A percentile compares a stretch with the other conserved stretches of the same genome.
Evolutionary conservation across 2,329 filamentous ascomycete genomes (phyloP).

Genomic region (Trichoderma sp.): DNA sequence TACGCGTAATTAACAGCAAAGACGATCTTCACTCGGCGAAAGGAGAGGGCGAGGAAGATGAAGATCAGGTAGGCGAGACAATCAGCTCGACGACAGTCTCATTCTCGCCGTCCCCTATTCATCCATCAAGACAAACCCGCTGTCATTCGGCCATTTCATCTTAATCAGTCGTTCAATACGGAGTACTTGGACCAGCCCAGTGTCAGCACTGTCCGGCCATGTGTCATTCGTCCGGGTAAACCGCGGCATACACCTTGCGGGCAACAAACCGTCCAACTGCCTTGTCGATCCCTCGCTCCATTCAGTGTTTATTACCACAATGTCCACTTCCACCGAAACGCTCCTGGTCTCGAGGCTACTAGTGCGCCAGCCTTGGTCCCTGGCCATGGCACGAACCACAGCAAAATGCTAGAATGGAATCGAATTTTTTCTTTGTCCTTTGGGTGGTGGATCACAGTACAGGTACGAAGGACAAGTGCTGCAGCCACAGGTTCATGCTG

Average conservation of each 20-base stretch:
- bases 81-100: background rate
- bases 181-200: constrained; percentile 10
- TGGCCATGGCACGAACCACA: constrained; percentile 14
- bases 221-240: background rate
- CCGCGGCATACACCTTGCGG: background rate
- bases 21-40: constrained; percentile 13
- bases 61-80: background rate
- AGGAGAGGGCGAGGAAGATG: background rate
- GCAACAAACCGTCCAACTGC: constrained; percentile 7
- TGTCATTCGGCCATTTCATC: constrained; percentile 3
- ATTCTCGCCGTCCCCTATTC: constrained; percentile 5
- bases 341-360: constrained; percentile 8
- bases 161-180: background rate
- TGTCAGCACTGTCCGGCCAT: background rate
- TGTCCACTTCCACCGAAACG: background rate
- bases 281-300: constrained; percentile 12
- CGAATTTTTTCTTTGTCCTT: background rate
- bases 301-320: background rate
- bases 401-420: background rate
- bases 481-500: background rate
- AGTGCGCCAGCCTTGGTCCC: constrained; percentile 7
- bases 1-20: constrained; percentile 12
- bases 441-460: constrained; percentile 4
- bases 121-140: background rate
- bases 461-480: background rate